Base-by-base conservation (phyloP, 2,329 filamentous ascomycete genomes). In the Colletotrichum sidae region DNA sequence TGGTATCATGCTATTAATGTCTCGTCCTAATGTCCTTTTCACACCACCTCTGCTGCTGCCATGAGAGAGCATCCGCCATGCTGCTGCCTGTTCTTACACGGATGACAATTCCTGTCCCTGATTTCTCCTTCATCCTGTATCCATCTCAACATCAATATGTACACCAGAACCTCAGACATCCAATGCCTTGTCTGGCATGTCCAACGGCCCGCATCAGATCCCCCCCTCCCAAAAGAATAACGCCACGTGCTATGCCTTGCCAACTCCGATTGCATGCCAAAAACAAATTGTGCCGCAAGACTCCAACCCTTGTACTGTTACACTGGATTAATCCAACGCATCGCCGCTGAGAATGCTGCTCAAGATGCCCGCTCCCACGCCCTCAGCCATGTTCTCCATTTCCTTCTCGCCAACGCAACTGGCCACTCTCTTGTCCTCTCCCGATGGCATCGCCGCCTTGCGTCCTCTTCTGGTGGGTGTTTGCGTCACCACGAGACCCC, bases 321-420 rank as follows among this genome's bases (percentile, higher is more conserved):
- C 76, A 38, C 10, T 60, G n/a, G 35, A 63, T 68, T 34, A 87
- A 71, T 88, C 86, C 77, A 89, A 77, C 45, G 84, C 84, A 70
- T 88, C 86, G 45, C 86, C 88, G 70, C 82, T 86, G 72, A 91
- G 71, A 70, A 91, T 90, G 73, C 84, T 88, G 72, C 78, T 84
- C 72, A 91, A 73, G 69, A 91, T 91, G 45, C 86, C 86, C 6
- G 82, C 83, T 1, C 87, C 88, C 4, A 87, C 75, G 4, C 86
- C 86, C 25, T 90, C 87, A 45, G 93, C 86, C 58, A 92, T 89
- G 60, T 85, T 85, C 70, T 90, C 87, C 69, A 97, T 85, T 78
- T 97, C 94, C 72, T 88, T 90, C 73, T 93, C 90, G n/a, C 89
- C 89, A 17, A 94, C 90, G 73, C 88, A 92, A 77, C 92, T 94